Evolutionary conservation across 1,139 yeast species (phyloP).

Genomic region (Sugiyamaella paludigena): DNA sequence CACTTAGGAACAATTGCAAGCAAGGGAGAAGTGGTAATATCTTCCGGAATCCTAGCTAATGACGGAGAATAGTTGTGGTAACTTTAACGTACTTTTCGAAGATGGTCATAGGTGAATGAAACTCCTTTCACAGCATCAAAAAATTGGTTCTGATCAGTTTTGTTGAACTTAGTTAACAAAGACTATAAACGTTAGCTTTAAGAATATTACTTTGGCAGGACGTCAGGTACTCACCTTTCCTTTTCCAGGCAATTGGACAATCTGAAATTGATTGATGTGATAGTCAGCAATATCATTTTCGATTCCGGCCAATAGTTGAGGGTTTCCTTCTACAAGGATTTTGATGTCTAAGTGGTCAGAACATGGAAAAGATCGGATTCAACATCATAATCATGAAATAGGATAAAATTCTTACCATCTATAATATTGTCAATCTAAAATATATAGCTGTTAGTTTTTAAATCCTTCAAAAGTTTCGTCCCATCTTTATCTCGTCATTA

Average conservation of each 20-base stretch:
- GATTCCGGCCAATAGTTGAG: constrained; percentile 31
- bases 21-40: no score
- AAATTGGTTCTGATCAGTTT: constrained; percentile 44
- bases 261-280: constrained; percentile 45
- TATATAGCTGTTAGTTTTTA: not conserved
- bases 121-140: constrained; percentile 48
- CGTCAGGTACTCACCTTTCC: constrained; percentile 17
- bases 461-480: not conserved
- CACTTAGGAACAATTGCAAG: no score
- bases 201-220: no score
- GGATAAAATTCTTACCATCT: constrained; percentile 1
- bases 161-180: constrained; percentile 49
- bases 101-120: constrained; percentile 63
- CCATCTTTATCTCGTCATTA: not conserved
- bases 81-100: constrained; percentile 14
- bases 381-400: not conserved
- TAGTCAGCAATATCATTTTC: constrained; percentile 43
- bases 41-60: no score
- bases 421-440: constrained; percentile 7
- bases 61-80: no score
- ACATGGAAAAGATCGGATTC: not conserved
- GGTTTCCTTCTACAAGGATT: constrained; percentile 37
- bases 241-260: constrained; percentile 37
- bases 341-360: constrained; percentile 32
- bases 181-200: constrained; percentile 24